phyloP scores from a whole-genome alignment of 1,284 basidiomycete genomes.

The Phellopilus nigrolimitatus region DNA sequence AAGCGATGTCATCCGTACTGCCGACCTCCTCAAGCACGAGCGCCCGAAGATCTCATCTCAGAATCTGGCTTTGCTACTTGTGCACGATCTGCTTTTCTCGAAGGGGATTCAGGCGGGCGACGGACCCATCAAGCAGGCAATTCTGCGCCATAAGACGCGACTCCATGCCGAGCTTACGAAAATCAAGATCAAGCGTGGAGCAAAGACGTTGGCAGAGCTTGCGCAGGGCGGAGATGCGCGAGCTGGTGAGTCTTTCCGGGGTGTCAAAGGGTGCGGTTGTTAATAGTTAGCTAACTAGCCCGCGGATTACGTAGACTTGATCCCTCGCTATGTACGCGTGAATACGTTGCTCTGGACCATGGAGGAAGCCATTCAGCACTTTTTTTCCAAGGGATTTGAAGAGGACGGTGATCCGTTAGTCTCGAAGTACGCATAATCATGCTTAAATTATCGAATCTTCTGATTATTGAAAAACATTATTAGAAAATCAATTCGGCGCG shows the following conservation, averaged over 20 bases:
- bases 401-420: slow-evolving; percentile 39
- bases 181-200: slow-evolving; percentile 78
- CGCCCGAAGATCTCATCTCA: slow-evolving; percentile 66
- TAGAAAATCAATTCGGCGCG: slow-evolving; percentile 62
- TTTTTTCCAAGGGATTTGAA: slow-evolving; percentile 52
- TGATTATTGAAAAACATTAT: slow-evolving; percentile 12
- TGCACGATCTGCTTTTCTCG: slow-evolving; percentile 82
- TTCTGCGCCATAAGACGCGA: slow-evolving; percentile 84
- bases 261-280: not conserved
- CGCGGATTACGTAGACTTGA: slow-evolving; percentile 42
- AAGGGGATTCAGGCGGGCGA: slow-evolving; percentile 83
- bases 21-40: slow-evolving; percentile 70
- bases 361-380: slow-evolving; percentile 52
- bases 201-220: slow-evolving; percentile 60
- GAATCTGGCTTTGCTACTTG: slow-evolving; percentile 75
- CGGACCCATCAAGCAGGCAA: slow-evolving; percentile 79
- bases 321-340: slow-evolving; percentile 83
- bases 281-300: not conserved
- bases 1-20: slow-evolving; percentile 55
- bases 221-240: slow-evolving; percentile 54
- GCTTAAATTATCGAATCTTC: slow-evolving; percentile 6
- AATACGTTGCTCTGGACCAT: slow-evolving; percentile 71
- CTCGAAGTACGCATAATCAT: slow-evolving; percentile 37
- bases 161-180: slow-evolving; percentile 81
- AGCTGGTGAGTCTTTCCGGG: slow-evolving; percentile 43